Evolutionary conservation across 768 basidiomycete genomes (phyloP), one percentile per base, ranked within the genome.

Genomic region (Termitomyces sp.): DNA sequence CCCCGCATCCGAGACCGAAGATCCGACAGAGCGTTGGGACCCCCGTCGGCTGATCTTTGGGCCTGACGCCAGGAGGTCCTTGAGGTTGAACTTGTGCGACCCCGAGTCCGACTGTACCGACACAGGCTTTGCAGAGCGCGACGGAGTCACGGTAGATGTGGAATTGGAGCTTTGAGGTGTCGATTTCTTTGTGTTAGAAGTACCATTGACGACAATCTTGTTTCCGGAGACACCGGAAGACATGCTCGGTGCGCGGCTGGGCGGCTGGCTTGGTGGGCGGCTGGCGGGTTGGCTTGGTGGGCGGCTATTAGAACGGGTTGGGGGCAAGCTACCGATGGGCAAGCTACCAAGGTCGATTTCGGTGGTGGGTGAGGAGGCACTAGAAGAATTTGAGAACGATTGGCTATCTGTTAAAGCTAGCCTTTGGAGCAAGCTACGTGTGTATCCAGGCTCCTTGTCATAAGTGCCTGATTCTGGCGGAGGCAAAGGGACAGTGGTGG

Each of bases 1-100:
- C n/a, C 63, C 65, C 1, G 71, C 71, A 71, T 85, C 87, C 48
- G 83, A 90, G 70, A 89, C 81, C 59, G 76, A 77, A 21, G 76
- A 77, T 19, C 84, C 81, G 17, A 81, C 85, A 9, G 89, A 90
- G 57, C 88, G 80, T 64, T 86, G 86, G 0, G 91, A 91, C 53
- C 75, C 69, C 59, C 71, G 87, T 61, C 95, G 76, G 31, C 76
- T 74, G 29, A 96, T 77, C 74, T 92, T 96, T 25, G 92, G 90
- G 0, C 83, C 86, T 45, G 75, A 77, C 23, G 77, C 77, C 58
- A 95, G 80, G 27, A 97, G 81, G 68, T 95, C 81, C 56, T 90
- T 95, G 65, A 97, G 82, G 41, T 80, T 89, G 74, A 95, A 95
- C 72, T 85, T 90, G 68, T 89, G 87, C 45, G 76, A 76, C 37